Base-by-base conservation (phyloP, 495 filamentous ascomycete genomes). In the Melanomma pulvis-pyrius region DNA sequence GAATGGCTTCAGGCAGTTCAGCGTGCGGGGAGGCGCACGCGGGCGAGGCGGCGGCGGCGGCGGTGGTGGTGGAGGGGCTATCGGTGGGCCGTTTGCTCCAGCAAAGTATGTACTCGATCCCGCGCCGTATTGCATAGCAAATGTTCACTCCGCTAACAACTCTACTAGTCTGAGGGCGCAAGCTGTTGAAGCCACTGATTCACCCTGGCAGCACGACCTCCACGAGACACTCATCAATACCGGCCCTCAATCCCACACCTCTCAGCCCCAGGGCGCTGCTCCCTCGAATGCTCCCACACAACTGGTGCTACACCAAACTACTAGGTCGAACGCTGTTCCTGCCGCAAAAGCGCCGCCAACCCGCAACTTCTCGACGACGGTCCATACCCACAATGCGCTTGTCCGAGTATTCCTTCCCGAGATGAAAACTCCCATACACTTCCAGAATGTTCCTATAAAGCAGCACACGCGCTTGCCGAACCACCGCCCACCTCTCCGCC, bases 381-480 rank as follows among this genome's bases (percentile, higher is more conserved):
- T 79, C 11, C 76, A 84, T 65, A 83, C 93, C 58, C 93, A 92
- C 41, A 93, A 90, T 74, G 86, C 90, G 15, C 89, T 92, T 59
- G 86, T 98, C 56, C 85, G 92, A 39, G 90, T 98, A 19, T 88
- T 85, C 68, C 78, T 97, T 32, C 84, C 86, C 1, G 86, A 87
- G 9, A 90, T 96, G 87, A 81, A 86, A 56, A 82, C 83, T 26
- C 85, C 92, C 1, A 85, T 90, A 56, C 74, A 82, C 44, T 91
- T 93, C 70, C 76, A 89, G 25, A 83, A 86, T 32, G 85, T 96
- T 49, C 85, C 89, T 53, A 84, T 93, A 54, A 91, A 88, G 73
- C 87, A 92, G 64, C 92, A 99, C 75, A 96, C 92, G 26, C 92
- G 92, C 63, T 84, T 99, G 32, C 94, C 94, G 63, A 91, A 97